Conservation (phyloP, 495 filamentous ascomycete genomes). For the Parathielavia appendiculata region DNA sequence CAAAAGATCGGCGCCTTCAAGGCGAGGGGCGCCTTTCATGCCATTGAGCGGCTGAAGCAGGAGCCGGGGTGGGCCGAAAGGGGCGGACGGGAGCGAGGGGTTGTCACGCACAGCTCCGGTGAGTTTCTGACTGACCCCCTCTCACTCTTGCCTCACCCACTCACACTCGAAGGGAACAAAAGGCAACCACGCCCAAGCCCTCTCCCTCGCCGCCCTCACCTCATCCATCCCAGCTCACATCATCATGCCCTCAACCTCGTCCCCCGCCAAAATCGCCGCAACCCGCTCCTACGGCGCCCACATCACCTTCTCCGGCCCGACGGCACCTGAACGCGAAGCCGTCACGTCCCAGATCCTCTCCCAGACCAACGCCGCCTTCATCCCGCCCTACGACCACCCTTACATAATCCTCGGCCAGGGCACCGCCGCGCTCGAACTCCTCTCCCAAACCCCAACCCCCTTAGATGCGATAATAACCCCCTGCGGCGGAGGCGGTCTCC, state of each 20-base stretch:
- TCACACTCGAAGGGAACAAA: not conserved
- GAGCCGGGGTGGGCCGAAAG: constrained; percentile 56
- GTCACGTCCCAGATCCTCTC: constrained; percentile 60
- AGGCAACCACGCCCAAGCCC: constrained; percentile 94
- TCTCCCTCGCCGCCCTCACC: constrained; percentile 75
- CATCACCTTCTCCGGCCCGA: constrained; percentile 80
- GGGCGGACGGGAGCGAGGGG: constrained; percentile 54
- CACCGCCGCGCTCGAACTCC: constrained; percentile 78
- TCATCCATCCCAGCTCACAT: constrained; percentile 62
- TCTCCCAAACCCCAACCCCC: constrained; percentile 22
- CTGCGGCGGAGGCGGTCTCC: constrained; percentile 82
- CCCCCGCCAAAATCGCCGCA: constrained; percentile 78
- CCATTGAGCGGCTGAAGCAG: constrained; percentile 63
- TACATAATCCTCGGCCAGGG: constrained; percentile 90
- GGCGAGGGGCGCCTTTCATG: constrained; percentile 84
- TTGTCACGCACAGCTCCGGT: constrained; percentile 92
- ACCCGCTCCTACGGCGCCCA: constrained; percentile 68
- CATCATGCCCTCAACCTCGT: constrained; percentile 83
- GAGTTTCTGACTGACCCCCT: constrained; percentile 15
- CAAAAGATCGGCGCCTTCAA: constrained; percentile 95
- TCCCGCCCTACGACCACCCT: constrained; percentile 89
- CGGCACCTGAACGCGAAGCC: constrained; percentile 73
- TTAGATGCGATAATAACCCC: constrained; percentile 82
- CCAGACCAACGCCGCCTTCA: constrained; percentile 65
- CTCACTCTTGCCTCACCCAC: not conserved